Evolutionary conservation across 768 basidiomycete genomes (phyloP).

Genomic region (Kwoniella mangroviensis): DNA sequence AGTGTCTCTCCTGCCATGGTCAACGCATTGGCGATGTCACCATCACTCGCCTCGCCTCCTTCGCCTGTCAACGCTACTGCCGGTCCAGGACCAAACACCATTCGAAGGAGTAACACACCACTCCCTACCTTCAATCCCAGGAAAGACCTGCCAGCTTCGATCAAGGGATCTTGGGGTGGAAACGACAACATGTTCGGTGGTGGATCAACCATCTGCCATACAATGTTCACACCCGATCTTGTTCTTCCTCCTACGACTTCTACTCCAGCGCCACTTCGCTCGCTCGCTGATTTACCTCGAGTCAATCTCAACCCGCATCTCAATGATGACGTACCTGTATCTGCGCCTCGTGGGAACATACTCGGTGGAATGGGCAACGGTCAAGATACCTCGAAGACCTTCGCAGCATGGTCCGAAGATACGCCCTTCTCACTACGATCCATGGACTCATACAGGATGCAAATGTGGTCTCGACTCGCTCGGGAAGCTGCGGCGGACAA

Average conservation of each 20-base stretch:
- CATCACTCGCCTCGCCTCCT: constrained; percentile 13
- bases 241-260: constrained; percentile 51
- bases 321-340: constrained; percentile 59
- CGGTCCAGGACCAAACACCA: constrained; percentile 37
- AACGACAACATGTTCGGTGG: constrained; percentile 58
- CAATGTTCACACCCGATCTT: constrained; percentile 77
- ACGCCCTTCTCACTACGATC: constrained; percentile 87
- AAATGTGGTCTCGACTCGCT: constrained; percentile 89
- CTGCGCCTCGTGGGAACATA: constrained; percentile 23
- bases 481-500: constrained; percentile 64
- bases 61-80: constrained; percentile 26
- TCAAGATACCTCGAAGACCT: constrained; percentile 59
- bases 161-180: constrained; percentile 76
- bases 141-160: constrained; percentile 56
- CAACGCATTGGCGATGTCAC: constrained; percentile 33
- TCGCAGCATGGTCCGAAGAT: constrained; percentile 77
- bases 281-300: constrained; percentile 61
- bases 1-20: constrained; percentile 38
- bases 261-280: constrained; percentile 28
- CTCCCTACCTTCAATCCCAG: constrained; percentile 52
- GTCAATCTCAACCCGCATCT: constrained; percentile 81
- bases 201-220: constrained; percentile 79
- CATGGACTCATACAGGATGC: constrained; percentile 85
- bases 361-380: constrained; percentile 57
- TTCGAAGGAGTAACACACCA: constrained; percentile 30